Evolutionary conservation across 192 early-diverging fungal genomes (phyloP), one percentile per base, ranked within the genome.

Genomic region (Spinellus fusiger): DNA sequence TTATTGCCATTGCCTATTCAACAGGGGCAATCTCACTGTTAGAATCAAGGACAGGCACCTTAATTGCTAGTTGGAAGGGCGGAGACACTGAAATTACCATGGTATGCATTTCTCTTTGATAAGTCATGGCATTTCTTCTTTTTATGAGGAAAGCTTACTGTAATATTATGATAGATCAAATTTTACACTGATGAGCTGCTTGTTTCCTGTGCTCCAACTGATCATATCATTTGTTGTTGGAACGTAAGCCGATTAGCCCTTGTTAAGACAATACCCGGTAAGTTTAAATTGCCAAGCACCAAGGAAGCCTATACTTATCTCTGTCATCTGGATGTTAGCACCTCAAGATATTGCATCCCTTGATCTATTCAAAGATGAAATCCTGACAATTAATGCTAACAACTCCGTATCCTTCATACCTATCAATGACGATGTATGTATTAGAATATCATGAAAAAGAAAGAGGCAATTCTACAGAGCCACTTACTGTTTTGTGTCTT

Each of bases 341-440:
- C 40, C 60, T 29, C 55, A 57, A 32, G 82, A 84, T 57, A 71
- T 84, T 56, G 57, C 81, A 13, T 75, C 82, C 1, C 49, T 84
- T 15, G 75, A 84, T 66, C 66, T 81, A 29, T 84, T 76, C 70
- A 84, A 84, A 62, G 79, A 84, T 44, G 79, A 84, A 55, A 71
- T 81, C 26, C 74, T 84, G 35, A 76, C 82, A 0, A 77, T 84
- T 35, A 78, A 81, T 44, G 70, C 66, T 25, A 84, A 74, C 65
- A 84, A 84, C 31, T 78, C 74, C 3, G 77, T 84, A 5, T 75
- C 82, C 5, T 84, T 84, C 60, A 80, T 69, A 38, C 79, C 82
- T 0, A 76, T 84, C 35, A 80, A 81, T 56, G 82, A 84, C 40
- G 77, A 84, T 56, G 82, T 84, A 78, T 56, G 70, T 65, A 20